Conservation (phyloP, 306 rosid species). For the Cajanus cajan region DNA sequence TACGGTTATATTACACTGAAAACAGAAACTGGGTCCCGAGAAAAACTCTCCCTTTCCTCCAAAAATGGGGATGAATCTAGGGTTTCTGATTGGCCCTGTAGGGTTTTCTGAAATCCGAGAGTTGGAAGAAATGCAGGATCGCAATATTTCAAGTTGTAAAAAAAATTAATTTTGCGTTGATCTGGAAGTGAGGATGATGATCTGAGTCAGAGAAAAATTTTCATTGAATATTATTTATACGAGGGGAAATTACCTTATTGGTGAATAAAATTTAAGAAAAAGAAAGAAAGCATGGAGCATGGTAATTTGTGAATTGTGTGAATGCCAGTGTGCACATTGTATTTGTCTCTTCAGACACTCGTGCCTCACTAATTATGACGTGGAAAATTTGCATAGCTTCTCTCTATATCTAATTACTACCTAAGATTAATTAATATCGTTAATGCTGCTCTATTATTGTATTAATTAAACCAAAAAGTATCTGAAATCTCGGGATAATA, state of each 20-base stretch:
- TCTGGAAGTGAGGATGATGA: constrained; percentile 37
- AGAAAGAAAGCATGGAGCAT: background rate
- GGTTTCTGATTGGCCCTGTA: constrained; percentile 37
- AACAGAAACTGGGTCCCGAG: background rate
- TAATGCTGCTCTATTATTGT: background rate
- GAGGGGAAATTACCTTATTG: constrained; percentile 3
- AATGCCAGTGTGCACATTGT: constrained; percentile 20
- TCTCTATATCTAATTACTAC: background rate
- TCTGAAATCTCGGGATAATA: background rate
- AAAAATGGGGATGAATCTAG: constrained; percentile 31
- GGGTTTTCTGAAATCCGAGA: constrained; percentile 47
- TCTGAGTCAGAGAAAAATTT: constrained; percentile 3
- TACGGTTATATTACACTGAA: constrained; percentile 22
- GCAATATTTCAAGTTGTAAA: background rate
- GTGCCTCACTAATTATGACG: background rate
- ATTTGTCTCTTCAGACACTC: background rate
- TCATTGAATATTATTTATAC: constrained; percentile 40
- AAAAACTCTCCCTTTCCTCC: background rate
- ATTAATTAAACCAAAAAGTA: background rate
- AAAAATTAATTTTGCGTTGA: constrained; percentile 21
- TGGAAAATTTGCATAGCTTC: background rate
- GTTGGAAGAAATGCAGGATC: constrained; percentile 54
- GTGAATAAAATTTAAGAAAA: background rate
- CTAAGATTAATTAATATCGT: background rate
- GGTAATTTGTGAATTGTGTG: constrained; percentile 27